phyloP scores from a whole-genome alignment of 23 red algal genomes.

The Gracilaria gracilis region DNA sequence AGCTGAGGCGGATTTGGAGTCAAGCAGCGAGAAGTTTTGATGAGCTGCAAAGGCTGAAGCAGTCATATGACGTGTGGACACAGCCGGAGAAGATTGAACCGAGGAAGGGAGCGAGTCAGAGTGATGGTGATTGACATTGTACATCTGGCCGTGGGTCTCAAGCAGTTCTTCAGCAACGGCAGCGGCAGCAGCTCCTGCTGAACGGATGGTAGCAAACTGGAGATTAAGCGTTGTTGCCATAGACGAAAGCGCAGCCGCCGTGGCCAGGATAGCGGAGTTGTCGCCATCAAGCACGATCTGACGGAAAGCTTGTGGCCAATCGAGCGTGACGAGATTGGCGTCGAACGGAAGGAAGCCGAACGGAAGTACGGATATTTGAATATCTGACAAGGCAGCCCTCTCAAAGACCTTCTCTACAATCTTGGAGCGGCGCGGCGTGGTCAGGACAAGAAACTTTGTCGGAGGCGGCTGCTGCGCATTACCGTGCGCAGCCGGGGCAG shows the following conservation, averaged over 20 bases:
- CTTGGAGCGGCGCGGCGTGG: slow-evolving; percentile 60
- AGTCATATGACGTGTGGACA: neutral
- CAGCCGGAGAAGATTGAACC: slow-evolving; percentile 31
- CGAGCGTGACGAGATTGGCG: slow-evolving; percentile 67
- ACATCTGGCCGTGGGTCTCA: slow-evolving; percentile 52
- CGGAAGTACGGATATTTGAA: slow-evolving; percentile 53
- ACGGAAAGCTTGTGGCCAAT: slow-evolving; percentile 71
- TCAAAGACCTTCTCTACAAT: slow-evolving; percentile 56
- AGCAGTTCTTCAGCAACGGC: slow-evolving; percentile 68
- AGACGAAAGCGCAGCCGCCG: slow-evolving; percentile 63
- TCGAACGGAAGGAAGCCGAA: slow-evolving; percentile 86
- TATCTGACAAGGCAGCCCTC: slow-evolving; percentile 5
- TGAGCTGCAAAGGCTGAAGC: slow-evolving; percentile 33
- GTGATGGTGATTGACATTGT: neutral
- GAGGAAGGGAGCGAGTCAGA: slow-evolving; percentile 29
- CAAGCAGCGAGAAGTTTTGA: neutral
- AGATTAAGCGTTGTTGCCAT: slow-evolving; percentile 34
- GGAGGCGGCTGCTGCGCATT: neutral
- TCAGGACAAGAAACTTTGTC: slow-evolving; percentile 58
- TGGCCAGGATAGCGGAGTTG: slow-evolving; percentile 59
- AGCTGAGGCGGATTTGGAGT: neutral
- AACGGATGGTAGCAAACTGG: slow-evolving; percentile 58
- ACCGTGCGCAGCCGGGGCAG: neutral
- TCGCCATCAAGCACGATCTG: slow-evolving; percentile 76
- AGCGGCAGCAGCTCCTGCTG: slow-evolving; percentile 65